phyloP scores from a whole-genome alignment of 2,329 filamentous ascomycete species.

The Ceratocystis colombiana region DNA sequence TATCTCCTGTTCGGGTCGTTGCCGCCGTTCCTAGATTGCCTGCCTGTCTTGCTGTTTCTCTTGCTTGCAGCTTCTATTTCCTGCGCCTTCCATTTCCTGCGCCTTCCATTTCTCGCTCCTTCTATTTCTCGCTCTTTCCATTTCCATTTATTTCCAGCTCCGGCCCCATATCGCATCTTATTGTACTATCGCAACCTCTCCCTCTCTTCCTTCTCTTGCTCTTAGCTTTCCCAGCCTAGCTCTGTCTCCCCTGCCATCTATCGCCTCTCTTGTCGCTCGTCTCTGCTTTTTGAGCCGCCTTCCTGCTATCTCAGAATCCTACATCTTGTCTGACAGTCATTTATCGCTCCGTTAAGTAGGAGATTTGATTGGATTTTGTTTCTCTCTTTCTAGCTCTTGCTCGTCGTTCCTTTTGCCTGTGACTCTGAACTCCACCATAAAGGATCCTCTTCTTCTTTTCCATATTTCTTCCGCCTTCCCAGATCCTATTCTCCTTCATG shows the following conservation, averaged over 20 bases:
- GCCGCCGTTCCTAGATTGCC: not conserved
- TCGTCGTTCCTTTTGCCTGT: not conserved
- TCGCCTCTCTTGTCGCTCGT: not conserved
- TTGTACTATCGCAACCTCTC: not conserved
- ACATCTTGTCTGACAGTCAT: not conserved
- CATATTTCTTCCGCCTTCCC: not conserved
- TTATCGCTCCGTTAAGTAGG: not conserved
- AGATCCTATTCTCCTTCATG: not conserved
- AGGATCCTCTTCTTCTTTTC: slow-evolving; percentile 10
- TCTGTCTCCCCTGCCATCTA: not conserved
- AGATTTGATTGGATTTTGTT: not conserved
- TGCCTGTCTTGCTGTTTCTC: not conserved
- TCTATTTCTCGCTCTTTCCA: not conserved
- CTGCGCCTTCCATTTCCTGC: not conserved
- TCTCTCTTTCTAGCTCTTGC: not conserved
- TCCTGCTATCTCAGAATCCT: not conserved
- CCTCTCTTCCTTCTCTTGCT: not conserved
- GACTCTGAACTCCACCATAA: not conserved
- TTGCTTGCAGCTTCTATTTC: not conserved
- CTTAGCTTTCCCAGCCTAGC: not conserved
- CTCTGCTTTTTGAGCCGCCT: not conserved
- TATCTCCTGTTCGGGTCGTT: not conserved
- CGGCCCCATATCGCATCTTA: not conserved
- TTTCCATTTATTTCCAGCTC: not conserved
- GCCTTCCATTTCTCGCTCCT: not conserved